Base-by-base conservation (phyloP, 106 monocot genomes). In the Dendrobium officinale region DNA sequence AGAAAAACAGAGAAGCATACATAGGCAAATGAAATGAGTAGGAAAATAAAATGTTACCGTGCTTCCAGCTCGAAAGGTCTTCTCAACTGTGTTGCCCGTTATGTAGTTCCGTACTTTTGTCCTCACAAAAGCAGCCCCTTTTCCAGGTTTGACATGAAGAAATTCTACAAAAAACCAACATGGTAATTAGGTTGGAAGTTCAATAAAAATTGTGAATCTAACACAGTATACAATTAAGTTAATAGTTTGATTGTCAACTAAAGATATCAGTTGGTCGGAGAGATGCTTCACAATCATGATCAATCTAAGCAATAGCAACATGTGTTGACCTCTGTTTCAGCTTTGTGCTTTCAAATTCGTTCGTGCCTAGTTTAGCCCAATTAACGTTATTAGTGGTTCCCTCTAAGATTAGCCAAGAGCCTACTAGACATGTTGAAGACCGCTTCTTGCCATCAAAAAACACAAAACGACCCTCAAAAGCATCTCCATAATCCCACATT, bases 141-240 rank as follows among this genome's bases (percentile, higher is more conserved):
- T 96, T 49, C 93, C 96, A 83, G 96, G 96, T 75, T 96, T 96
- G 48, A 96, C 96, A 85, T 96, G 96, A 77, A 96, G 92, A 86
- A 94, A 96, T 64, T 96, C 96, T 96, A 79, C 44, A 86, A 49
- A 64, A 19, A 77, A 37, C 20, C 64, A 56, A 17, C 9, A 67
- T 24, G 42, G 17, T 16, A 43, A 75, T 31, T 5, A 43, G 5
- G 18, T 44, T 43, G 74, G 44, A 51, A 75, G 13, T 44, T 20
- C 9, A 75, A 20, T 20, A 75, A 20, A 75, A 75, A 22, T 7
- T 43, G 18, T 42, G 74, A 75, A 44, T 3, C 40, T 15, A 72
- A 16, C 33, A 72, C 9, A 10, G 15, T 5, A 72, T 33, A 33
- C 1, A 51, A 51, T 13, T 2, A 15, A 13, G 51, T 13, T 51